Evolutionary conservation across 2,329 filamentous ascomycete species (phyloP).

Genomic region (Stemphylium beticola): DNA sequence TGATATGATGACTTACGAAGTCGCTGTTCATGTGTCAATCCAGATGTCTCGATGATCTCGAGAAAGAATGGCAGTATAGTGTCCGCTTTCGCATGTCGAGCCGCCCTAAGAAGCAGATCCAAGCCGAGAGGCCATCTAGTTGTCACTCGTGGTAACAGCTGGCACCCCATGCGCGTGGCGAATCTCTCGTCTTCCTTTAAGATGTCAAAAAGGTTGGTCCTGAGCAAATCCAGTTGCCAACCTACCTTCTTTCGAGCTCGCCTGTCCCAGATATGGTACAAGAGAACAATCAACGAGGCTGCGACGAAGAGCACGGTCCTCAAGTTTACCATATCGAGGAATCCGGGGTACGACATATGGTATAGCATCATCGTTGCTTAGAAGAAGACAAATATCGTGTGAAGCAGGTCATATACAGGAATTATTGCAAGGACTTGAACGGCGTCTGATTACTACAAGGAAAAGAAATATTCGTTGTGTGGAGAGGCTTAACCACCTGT

Average conservation of each 20-base stretch:
- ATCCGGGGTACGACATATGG: background rate
- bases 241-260: background rate
- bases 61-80: background rate
- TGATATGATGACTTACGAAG: background rate
- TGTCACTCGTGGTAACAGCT: background rate
- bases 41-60: background rate
- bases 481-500: background rate
- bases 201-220: background rate
- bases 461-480: background rate
- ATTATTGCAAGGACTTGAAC: background rate
- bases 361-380: background rate
- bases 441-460: background rate
- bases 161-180: background rate
- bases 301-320: background rate
- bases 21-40: background rate
- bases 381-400: no score
- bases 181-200: background rate
- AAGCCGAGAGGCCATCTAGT: background rate
- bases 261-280: background rate
- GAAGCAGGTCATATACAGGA: background rate
- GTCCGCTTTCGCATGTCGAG: background rate
- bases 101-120: background rate
- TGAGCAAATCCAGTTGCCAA: background rate
- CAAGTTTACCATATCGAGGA: background rate
- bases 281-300: background rate